phyloP scores from a whole-genome alignment of 495 filamentous ascomycete genomes.

The Poronia punctata region DNA sequence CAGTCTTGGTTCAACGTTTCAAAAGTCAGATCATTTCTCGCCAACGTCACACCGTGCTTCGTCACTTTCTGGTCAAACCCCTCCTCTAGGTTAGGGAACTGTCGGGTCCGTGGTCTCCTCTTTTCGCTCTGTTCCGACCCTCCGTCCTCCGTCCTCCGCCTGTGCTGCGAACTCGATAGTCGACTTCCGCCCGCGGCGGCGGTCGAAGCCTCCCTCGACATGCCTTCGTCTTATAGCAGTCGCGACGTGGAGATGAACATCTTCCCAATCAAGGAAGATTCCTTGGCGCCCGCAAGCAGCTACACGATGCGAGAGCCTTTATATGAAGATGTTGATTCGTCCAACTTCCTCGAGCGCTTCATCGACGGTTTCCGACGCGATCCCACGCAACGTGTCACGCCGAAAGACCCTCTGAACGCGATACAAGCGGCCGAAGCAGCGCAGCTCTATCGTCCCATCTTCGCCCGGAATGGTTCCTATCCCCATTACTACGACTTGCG shows the following conservation, averaged over 20 bases:
- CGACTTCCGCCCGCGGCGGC: no score
- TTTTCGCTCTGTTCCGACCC: no score
- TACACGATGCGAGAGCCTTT: slow-evolving; percentile 34
- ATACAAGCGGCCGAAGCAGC: slow-evolving; percentile 29
- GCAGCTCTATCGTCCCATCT: slow-evolving; percentile 17
- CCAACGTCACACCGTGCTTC: no score
- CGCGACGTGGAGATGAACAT: slow-evolving; percentile 32
- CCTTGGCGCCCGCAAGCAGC: slow-evolving; percentile 30
- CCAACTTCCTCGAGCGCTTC: slow-evolving; percentile 41
- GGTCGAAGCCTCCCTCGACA: slow-evolving; percentile 11
- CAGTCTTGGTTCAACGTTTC: no score
- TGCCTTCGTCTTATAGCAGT: slow-evolving; percentile 20
- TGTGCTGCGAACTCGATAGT: no score
- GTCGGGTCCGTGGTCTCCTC: no score
- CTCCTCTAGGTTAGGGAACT: no score
- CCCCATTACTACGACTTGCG: slow-evolving; percentile 64
- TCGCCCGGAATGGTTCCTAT: slow-evolving; percentile 10
- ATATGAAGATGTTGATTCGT: slow-evolving; percentile 21
- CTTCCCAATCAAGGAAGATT: slow-evolving; percentile 33
- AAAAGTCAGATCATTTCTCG: no score
- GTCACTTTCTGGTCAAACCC: no score
- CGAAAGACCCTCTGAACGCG: slow-evolving; percentile 44
- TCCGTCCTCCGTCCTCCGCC: no score
- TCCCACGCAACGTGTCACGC: slow-evolving; percentile 56
- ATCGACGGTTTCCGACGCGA: slow-evolving; percentile 79